These are phyloP conservation scores for Ophiostoma sp. DNA, from an alignment of 2,329 filamentous ascomycete species.

Conservation along the genomic window DNA sequence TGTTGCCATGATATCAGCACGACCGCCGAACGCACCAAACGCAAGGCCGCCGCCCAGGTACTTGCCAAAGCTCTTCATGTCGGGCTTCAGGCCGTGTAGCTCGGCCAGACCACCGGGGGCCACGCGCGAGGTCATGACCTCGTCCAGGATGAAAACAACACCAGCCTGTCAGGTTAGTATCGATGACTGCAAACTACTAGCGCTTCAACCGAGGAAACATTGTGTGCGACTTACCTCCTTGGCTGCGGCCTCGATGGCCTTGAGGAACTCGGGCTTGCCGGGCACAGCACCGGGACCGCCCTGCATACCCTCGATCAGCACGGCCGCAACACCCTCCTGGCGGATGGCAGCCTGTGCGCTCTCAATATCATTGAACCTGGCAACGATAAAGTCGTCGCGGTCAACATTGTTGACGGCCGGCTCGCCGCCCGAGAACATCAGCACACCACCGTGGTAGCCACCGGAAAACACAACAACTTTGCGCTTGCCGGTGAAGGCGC, in stretches of 20 bases:
- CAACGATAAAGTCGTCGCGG: conserved; percentile 51
- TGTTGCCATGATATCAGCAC: conserved; percentile 62
- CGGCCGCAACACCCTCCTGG: conserved; percentile 47
- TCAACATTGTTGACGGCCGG: conserved; percentile 43
- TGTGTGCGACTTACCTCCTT: conserved; percentile 40
- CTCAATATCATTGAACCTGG: conserved; percentile 54
- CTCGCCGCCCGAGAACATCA: conserved; percentile 33
- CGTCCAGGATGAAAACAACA: conserved; percentile 60
- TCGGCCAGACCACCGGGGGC: conserved; percentile 48
- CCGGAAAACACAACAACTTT: conserved; percentile 44
- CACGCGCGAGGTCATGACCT: conserved; percentile 64
- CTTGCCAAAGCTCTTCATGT: conserved; percentile 52
- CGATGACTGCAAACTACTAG: background rate
- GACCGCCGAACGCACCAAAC: conserved; percentile 55
- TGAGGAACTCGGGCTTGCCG: conserved; percentile 49
- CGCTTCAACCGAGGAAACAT: background rate
- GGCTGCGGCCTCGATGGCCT: conserved; percentile 44
- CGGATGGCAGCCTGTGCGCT: conserved; percentile 41
- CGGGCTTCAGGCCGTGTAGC: conserved; percentile 52
- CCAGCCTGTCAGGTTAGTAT: conserved; percentile 29
- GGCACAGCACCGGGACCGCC: conserved; percentile 54
- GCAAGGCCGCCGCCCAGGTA: conserved; percentile 54
- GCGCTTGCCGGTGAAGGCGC: conserved; percentile 39
- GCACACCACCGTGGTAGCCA: conserved; percentile 47
- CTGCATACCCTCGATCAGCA: conserved; percentile 62